Evolutionary conservation across 768 basidiomycete species (phyloP), one percentile per base, ranked within the genome.

Genomic region (Leucosporidium scottii): DNA sequence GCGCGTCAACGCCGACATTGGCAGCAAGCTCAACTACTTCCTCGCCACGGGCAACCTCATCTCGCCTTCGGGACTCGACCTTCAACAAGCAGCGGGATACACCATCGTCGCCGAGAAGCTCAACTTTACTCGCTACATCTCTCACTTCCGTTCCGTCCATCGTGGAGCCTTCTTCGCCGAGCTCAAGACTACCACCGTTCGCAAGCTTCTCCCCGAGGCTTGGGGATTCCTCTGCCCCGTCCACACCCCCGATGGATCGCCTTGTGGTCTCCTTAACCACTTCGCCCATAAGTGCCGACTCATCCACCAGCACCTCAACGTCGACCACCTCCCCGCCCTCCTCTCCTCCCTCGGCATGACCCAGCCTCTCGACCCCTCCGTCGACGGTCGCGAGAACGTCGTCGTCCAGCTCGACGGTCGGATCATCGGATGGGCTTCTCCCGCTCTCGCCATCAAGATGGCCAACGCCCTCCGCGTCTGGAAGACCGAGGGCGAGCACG

Each of bases 141-240:
- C 89, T 76, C 96, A 99, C 80, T 99, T 99, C 82, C 84, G 96
- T 65, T 96, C 90, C 78, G 92, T 99, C 36, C 96, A 99, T 80
- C 90, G 96, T 80, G 96, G 96, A 78, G 93, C 96, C 48, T 99
- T 99, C 85, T 99, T 99, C 77, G 90, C 93, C 10, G 93, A 98
- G 78, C 85, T 98, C 62, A 97, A 97, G 82, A 99, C 96, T 1
- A 99, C 96, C 0, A 87, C 92, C 27, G 96, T 99, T 64, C 87
- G 96, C 70, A 98, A 98, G 78, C 81, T 99, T 60, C 81, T 97
- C 23, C 96, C 96, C 28, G 96, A 99, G 79, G 90, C 94, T 44
- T 99, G 96, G 96, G 96, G 93, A 59, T 99, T 99, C 82, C 80
- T 99, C 13, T 99, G 96, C 76, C 96, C 96, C 27, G 96, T 99